These are phyloP conservation scores for Barbarea vulgaris DNA, from an alignment of 345 rosid species.

Conservation along the genomic window DNA sequence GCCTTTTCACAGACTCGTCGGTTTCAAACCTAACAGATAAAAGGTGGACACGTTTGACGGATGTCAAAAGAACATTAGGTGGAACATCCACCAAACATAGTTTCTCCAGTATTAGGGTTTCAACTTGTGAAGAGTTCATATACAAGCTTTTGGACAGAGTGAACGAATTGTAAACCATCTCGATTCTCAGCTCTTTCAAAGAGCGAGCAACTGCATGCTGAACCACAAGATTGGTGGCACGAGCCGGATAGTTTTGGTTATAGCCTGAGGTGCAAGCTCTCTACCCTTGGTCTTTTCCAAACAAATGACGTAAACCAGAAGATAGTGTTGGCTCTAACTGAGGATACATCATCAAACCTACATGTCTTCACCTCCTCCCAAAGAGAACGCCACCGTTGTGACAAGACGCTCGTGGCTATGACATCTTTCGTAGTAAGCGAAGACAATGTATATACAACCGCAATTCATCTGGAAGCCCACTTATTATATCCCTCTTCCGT, in stretches of 20 bases:
- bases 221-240: neutral
- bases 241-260: too few species aligned
- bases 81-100: slow-evolving; percentile 19
- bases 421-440: neutral
- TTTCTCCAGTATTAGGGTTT: neutral
- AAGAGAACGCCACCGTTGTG: neutral
- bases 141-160: neutral
- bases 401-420: neutral
- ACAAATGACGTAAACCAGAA: too few species aligned
- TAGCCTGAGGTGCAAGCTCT: neutral
- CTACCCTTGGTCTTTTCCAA: neutral
- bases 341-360: neutral
- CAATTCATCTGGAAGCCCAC: neutral
- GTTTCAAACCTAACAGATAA: neutral
- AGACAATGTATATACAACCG: neutral
- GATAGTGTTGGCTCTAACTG: too few species aligned
- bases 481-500: neutral
- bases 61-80: neutral
- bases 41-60: slow-evolving; percentile 20
- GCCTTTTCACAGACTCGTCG: slow-evolving; percentile 3
- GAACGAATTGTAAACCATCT: neutral
- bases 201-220: neutral
- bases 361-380: neutral
- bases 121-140: neutral
- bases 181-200: slow-evolving; percentile 19